Evolutionary conservation across 1,284 basidiomycete species (phyloP).

Genomic region (Trichosporon sp.): DNA sequence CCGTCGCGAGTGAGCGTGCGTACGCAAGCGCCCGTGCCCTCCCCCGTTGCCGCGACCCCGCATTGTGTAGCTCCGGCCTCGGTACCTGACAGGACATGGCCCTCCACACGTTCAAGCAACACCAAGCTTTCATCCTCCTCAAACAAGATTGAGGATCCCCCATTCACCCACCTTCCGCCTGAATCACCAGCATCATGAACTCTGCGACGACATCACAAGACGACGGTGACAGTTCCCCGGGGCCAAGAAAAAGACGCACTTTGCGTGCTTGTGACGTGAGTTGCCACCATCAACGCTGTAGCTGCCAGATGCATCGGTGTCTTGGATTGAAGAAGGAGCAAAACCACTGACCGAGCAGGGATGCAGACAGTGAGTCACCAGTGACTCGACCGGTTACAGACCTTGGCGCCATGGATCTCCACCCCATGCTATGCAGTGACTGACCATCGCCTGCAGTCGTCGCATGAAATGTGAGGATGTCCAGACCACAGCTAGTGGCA

Average conservation of each 20-base stretch:
- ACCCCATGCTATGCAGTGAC: neutral
- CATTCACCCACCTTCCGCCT: conserved; percentile 3
- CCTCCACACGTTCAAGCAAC: neutral
- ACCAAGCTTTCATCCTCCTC: neutral
- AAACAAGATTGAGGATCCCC: neutral
- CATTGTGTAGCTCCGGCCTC: neutral
- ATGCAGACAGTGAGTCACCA: conserved; percentile 20
- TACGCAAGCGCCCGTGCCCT: too few species aligned
- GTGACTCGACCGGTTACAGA: neutral
- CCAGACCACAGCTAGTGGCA: conserved; percentile 3
- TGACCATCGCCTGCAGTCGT: conserved; percentile 12
- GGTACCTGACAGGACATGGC: neutral
- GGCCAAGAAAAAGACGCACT: neutral
- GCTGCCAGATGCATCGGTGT: neutral
- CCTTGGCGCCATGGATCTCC: neutral
- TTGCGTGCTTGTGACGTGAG: conserved; percentile 1
- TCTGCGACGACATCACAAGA: neutral
- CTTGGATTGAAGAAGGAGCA: neutral
- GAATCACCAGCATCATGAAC: neutral
- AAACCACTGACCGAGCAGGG: conserved; percentile 7
- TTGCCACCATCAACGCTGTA: neutral
- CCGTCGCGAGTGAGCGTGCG: too few species aligned
- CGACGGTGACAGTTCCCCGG: neutral
- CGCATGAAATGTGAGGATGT: conserved; percentile 29
- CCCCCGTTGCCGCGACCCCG: neutral